Base-by-base conservation (phyloP, 495 filamentous ascomycete genomes). In the Niebla homalea region DNA sequence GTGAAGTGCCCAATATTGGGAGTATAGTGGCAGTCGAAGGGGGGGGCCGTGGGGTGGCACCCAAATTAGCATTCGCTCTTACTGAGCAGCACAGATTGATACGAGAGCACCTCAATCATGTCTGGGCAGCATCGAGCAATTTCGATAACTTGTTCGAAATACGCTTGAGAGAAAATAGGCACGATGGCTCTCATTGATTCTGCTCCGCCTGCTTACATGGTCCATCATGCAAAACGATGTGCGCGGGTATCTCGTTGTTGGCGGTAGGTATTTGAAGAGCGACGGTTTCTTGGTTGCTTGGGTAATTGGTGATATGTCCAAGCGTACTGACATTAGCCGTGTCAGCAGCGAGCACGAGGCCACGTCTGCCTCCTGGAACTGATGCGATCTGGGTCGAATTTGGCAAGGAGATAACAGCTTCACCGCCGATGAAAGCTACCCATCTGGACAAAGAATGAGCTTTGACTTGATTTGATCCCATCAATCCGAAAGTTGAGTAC, bases 221-320 rank as follows among this genome's bases (percentile, higher is more conserved):
- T 8, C 70, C 70, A 16, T 15, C 35, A 64, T 71, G 61, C 50
- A 75, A 48, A 21, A 75, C 64, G 10, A 23, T 46, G 62, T 76
- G 72, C 8, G 29, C 51, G 5, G 74, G 72, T 5, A 76, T 54
- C 25, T 58, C 51, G 16, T 52, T 58, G 37, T 64, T 56, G 3
- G 43, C 49, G 5, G 71, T 57, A 12, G 74, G 75, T 35, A 78
- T 60, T 57, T 66, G 54, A 25, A 76, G 23, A 1, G 54, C 59
- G 21, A 67, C 50, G 10, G 75, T 76, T 26, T 56, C 57, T 35
- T 69, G 60, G 19, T 60, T 40, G 18, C 69, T 67, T 7, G 73
- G 70, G 55, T 75, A 78, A 22, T 52, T 53, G 0, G 74, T 75
- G 8, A 56, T 56, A 64, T 78, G 75, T 1, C 75, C 75, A 16